These are phyloP conservation scores for Euphorbia pulcherrima DNA, from an alignment of 345 rosid genomes.

Conservation along the genomic window DNA sequence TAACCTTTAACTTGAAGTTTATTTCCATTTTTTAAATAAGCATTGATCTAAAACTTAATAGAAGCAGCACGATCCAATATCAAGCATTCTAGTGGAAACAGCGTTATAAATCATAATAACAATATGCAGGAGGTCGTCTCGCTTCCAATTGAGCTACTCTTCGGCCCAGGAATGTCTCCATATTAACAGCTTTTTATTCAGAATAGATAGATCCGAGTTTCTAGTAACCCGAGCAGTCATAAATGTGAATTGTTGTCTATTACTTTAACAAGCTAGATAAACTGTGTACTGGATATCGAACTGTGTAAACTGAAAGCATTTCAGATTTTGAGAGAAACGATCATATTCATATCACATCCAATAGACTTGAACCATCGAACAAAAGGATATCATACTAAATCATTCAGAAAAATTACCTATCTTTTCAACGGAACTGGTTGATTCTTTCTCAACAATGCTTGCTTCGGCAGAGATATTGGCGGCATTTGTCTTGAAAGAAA, in stretches of 20 bases:
- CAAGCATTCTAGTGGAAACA: neutral
- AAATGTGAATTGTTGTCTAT: neutral
- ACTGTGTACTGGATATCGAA: neutral
- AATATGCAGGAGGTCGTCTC: no score
- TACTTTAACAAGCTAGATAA: neutral
- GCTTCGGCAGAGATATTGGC: conserved; percentile 50
- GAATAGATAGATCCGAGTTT: no score
- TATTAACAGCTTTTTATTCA: no score
- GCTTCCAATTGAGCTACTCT: no score
- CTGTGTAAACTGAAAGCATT: neutral
- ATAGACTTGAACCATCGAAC: neutral
- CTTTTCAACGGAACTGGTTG: conserved; percentile 32
- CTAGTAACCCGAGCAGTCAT: no score
- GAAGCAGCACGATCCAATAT: neutral
- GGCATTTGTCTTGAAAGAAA: conserved; percentile 42
- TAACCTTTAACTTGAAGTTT: neutral
- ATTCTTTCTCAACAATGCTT: conserved; percentile 45
- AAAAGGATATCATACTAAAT: neutral
- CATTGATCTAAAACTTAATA: neutral
- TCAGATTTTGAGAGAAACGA: neutral
- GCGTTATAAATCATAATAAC: no score
- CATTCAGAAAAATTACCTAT: conserved; percentile 37
- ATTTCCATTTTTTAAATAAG: neutral
- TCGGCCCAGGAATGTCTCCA: no score
- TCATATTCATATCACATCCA: neutral